Evolutionary conservation across 352 stramenopile species (phyloP), one percentile per base, ranked within the genome.

Genomic region (Globisporangium emineosum): DNA sequence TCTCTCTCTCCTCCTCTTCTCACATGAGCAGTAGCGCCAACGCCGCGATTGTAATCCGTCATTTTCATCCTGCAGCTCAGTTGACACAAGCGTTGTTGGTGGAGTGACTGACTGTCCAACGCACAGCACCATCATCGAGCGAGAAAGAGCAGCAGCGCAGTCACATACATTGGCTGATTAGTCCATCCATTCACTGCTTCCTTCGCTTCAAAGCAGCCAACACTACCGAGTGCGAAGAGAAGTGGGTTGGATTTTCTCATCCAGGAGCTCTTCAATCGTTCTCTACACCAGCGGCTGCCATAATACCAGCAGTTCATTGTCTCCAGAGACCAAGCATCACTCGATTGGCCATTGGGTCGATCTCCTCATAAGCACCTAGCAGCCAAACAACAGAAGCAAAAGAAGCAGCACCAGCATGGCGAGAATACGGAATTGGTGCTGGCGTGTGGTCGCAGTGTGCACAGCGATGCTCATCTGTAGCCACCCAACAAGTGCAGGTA

Each of bases 391-490:
- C 25, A 52, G 21, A 25, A 52, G 45, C 25, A 33, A n/a, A 15
- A 51, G 19, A 6, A 50, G 42, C 49, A 55, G 17, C 12, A 55
- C 9, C 30, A 57, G 30, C 30, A 62, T 62, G 57, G 12, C 57
- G 57, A 62, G 57, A 62, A 62, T 62, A 62, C 57, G 9, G 10
- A 50, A 5, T 19, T 62, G 57, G 57, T 21, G 7, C 37, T 53
- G 55, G 55, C 55, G 35, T 35, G 33, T 23, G 33, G 19, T 50
- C 32, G n/a, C 30, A 57, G 51, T 21, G 54, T 60, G 54, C 15
- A 37, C 45, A 42, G 25, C n/a, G 21, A 23, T 19, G 25, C 57
- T 62, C n/a, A 21, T 43, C 19, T 21, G 25, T 15, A 62, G 25
- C 8, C 13, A 27, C 19, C 29, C 25, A 1, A 43, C 42, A 37